These are phyloP conservation scores for Didymella sp. DNA, from an alignment of 2,329 filamentous ascomycete species.

Conservation along the genomic window DNA sequence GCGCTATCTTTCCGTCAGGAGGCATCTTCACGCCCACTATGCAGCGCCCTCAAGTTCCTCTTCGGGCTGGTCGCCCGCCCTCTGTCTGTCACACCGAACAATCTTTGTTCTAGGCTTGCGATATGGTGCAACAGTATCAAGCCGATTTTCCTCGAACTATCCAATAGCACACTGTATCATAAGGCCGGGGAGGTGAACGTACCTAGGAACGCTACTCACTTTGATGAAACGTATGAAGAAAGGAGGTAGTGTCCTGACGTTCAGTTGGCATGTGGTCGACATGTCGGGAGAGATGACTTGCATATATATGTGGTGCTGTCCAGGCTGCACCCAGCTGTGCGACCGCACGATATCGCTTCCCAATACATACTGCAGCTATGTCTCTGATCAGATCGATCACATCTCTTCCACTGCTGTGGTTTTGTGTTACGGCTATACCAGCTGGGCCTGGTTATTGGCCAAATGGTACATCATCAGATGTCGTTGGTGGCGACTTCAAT, in stretches of 20 bases:
- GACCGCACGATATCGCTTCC: not conserved
- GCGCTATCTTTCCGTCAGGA: constrained; percentile 8
- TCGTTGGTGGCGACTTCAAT: constrained; percentile 15
- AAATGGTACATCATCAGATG: constrained; percentile 29
- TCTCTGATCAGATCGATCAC: constrained; percentile 23
- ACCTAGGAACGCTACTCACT: not conserved
- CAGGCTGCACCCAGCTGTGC: constrained; percentile 6
- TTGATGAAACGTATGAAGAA: not conserved
- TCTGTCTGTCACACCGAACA: not conserved
- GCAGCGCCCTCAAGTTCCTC: not conserved
- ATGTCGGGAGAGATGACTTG: not conserved
- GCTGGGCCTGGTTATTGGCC: constrained; percentile 33
- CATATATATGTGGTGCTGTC: not conserved
- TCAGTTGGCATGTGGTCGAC: not conserved
- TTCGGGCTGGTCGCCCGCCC: constrained; percentile 1
- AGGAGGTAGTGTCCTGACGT: not conserved
- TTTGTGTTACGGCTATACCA: constrained; percentile 24
- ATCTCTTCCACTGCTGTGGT: constrained; percentile 32
- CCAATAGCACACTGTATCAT: not conserved
- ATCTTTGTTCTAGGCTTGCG: not conserved
- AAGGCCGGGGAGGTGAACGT: not conserved
- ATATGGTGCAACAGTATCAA: not conserved
- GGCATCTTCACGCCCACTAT: constrained; percentile 1
- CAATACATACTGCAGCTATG: constrained; percentile 20
- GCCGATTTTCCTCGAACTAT: not conserved